Conservation (phyloP, 1,284 basidiomycete genomes). For the Fomes fomentarius region DNA sequence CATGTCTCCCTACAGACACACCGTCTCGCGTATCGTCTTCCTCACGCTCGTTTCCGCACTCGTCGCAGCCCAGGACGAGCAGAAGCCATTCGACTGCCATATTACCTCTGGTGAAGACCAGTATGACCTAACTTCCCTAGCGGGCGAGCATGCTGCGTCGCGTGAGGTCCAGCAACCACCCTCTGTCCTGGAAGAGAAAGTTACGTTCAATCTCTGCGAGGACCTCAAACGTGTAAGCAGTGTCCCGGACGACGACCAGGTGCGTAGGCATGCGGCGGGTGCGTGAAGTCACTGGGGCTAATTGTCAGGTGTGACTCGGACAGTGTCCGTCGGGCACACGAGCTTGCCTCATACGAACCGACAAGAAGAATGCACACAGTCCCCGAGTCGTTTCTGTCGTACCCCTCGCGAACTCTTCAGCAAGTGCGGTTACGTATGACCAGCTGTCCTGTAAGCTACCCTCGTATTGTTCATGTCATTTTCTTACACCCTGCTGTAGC, state of each 20-base stretch:
- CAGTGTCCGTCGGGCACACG: constrained; percentile 71
- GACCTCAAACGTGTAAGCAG: constrained; percentile 52
- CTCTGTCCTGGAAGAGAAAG: constrained; percentile 38
- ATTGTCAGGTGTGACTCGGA: constrained; percentile 8
- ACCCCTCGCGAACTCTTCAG: constrained; percentile 57
- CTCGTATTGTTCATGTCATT: not conserved
- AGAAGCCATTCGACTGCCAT: constrained; percentile 55
- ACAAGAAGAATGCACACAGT: constrained; percentile 52
- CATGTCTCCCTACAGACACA: constrained; percentile 31
- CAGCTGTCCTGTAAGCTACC: constrained; percentile 44
- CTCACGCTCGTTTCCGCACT: constrained; percentile 38
- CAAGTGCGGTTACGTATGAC: constrained; percentile 43
- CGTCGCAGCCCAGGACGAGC: constrained; percentile 41
- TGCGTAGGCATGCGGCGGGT: constrained; percentile 37
- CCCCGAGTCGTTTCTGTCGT: constrained; percentile 70
- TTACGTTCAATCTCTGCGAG: constrained; percentile 55
- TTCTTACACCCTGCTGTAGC: constrained; percentile 12
- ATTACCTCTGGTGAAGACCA: constrained; percentile 46
- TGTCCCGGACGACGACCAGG: constrained; percentile 67
- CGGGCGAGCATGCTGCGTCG: constrained; percentile 48
- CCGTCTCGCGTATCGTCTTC: constrained; percentile 33
- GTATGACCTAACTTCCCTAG: constrained; percentile 63
- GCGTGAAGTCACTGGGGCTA: constrained; percentile 12
- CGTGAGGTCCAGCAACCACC: constrained; percentile 44
- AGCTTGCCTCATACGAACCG: constrained; percentile 71